Evolutionary conservation across 176 grass and related monocot genomes (phyloP), one percentile per base, ranked within the genome.

Genomic region (Tillandsia fasciculata): DNA sequence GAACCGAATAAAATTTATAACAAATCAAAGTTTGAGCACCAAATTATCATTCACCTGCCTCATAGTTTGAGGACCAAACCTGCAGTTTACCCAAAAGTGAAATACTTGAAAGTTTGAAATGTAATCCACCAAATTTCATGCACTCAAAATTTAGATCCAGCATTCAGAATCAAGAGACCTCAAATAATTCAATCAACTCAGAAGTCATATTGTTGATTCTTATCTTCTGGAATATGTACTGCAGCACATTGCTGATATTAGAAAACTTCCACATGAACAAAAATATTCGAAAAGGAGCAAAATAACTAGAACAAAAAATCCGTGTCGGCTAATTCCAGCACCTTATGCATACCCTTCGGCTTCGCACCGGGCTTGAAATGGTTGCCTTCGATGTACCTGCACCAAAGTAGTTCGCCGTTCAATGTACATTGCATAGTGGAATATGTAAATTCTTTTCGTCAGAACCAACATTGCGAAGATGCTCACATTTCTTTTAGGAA

Each of bases 401-500:
- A 74, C 65, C 65, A 52, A 70, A 51, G 49, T 53, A 53, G 65
- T 78, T 52, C 67, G 51, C n/a, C 64, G 12, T 26, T 15, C 5
- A 61, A 61, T 61, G 22, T 61, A 61, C 15, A 15, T 61, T n/a
- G 17, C 56, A 28, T 2, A 11, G 29, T 58, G 12, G 0, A 69
- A 14, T 42, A 42, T 7, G 33, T 42, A 53, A 28, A 3, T 18
- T 1, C 76, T 66, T 51, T 51, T 50, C 64, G 12, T 51, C 72
- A 78, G 42, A 57, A 71, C 20, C 75, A 9, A 28, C 26, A 59
- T 13, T 72, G 27, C 79, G 51, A 63, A 82, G 72, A 68, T 76
- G 66, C 87, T 78, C 78, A 99, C 94, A 99, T 65, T 61, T 99
- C 90, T 76, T 99, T 93, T 75, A 99, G 67, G 69, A 86, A 93